Conservation (phyloP, 2,329 filamentous ascomycete genomes). For the Colletotrichum incanum region DNA sequence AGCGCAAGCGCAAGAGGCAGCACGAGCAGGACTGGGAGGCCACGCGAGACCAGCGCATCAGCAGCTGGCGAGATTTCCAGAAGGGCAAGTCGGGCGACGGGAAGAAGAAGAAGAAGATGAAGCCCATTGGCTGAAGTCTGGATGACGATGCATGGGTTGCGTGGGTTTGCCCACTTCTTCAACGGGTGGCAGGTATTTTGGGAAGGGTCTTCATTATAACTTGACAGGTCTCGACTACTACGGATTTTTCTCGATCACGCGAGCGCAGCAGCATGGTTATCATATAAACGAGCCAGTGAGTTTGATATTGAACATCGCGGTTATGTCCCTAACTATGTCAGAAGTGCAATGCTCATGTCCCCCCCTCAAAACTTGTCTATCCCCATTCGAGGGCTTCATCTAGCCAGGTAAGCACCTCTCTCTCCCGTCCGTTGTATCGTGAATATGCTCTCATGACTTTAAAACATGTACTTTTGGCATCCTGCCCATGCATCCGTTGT, state of each 20-base stretch:
- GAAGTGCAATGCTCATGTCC: slow-evolving; percentile 37
- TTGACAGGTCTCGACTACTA: slow-evolving; percentile 34
- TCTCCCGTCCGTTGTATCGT: slow-evolving; percentile 23
- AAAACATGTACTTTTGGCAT: slow-evolving; percentile 31
- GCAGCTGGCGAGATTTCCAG: slow-evolving; percentile 93
- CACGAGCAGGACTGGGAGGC: slow-evolving; percentile 97
- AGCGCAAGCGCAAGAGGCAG: slow-evolving; percentile 87
- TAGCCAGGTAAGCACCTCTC: slow-evolving; percentile 37
- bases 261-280: slow-evolving; percentile 24
- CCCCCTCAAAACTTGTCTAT: slow-evolving; percentile 1
- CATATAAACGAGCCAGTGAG: slow-evolving; percentile 37
- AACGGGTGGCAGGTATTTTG: slow-evolving; percentile 14
- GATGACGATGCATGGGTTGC: not conserved
- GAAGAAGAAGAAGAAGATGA: slow-evolving; percentile 74
- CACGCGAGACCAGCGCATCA: slow-evolving; percentile 90
- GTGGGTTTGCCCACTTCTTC: slow-evolving; percentile 10
- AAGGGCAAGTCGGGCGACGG: slow-evolving; percentile 74
- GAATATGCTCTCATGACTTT: slow-evolving; percentile 27
- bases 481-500: not conserved
- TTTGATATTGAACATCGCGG: slow-evolving; percentile 38
- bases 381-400: slow-evolving; percentile 4
- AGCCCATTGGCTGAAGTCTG: slow-evolving; percentile 69
- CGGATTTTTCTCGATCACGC: slow-evolving; percentile 14
- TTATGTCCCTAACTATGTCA: slow-evolving; percentile 43
- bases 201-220: slow-evolving; percentile 21